Evolutionary conservation across 2,329 filamentous ascomycete species (phyloP).

Genomic region (Trichothecium sympodiale): DNA sequence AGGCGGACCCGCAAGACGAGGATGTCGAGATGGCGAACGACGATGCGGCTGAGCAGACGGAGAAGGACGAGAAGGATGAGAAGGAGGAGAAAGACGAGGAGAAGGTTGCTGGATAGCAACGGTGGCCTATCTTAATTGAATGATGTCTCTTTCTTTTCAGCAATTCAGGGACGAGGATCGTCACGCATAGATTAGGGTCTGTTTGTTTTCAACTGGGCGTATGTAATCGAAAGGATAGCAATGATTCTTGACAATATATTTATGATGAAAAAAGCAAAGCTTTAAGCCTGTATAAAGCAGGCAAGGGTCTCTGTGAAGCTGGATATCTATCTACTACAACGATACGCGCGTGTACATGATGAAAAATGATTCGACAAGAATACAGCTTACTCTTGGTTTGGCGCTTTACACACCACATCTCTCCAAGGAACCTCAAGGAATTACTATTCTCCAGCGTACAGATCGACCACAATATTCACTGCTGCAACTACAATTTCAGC

Average conservation of each 20-base stretch:
- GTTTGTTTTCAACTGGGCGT: no score
- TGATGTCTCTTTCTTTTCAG: no score
- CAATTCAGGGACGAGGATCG: no score
- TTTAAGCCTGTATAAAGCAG: not conserved
- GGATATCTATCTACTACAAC: not conserved
- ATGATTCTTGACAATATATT: not conserved
- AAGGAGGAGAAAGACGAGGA: not conserved
- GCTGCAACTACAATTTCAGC: conserved; percentile 88
- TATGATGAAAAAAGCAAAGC: not conserved
- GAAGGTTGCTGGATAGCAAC: not conserved
- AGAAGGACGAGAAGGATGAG: not conserved
- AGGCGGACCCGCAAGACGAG: conserved; percentile 3
- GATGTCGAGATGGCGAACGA: conserved; percentile 7
- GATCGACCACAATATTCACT: conserved; percentile 89
- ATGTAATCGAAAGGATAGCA: no score
- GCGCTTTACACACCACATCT: not conserved
- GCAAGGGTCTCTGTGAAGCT: not conserved
- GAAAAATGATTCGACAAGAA: no score
- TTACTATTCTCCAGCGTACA: conserved; percentile 51
- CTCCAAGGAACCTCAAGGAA: no score
- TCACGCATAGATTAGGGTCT: no score
- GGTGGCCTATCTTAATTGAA: no score
- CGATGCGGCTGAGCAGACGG: conserved; percentile 1
- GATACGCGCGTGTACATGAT: not conserved
- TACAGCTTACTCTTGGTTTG: no score